Evolutionary conservation across 129 eudicot species (phyloP), one percentile per base, ranked within the genome.

Genomic region (Helichrysum umbraculigerum): DNA sequence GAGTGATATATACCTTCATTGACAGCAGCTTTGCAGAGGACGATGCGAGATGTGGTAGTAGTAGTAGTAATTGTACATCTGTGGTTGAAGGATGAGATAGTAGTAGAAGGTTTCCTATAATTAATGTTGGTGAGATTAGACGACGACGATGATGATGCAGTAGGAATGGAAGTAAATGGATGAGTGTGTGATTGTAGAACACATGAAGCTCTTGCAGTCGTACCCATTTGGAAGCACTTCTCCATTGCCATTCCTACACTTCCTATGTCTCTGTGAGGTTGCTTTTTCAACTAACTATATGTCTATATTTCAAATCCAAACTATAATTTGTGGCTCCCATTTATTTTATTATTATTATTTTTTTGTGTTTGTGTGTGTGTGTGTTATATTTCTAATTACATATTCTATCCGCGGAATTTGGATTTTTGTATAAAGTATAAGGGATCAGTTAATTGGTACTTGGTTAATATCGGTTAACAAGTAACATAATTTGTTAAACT

Each of bases 11-110:
- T 33, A 65, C 90, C 90, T 83, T 81, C 66, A 75, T 74, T 73
- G 8, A 70, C 85, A 16, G 87, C 34, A 58, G 87, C 80, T 56
- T 86, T 83, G 74, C 90, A 86, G 54, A 47, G n/a, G 19, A 78
- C 81, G 77, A 81, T 25, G 76, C 81, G 72, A 17, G 70, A n/a
- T 25, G 54, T 12, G 6, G 54, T 12, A 12, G 54, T 47, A 47
- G 54, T 14, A 47, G n/a, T 44, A 8, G 47, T 41, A 8, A 2
- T 41, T 1, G 47, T 8, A 47, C 1, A 4, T 14, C 68, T 51
- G 21, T 30, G 52, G 69, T 77, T 84, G 79, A 78, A 47, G 54
- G 54, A 47, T 12, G 54, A 0, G 17, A 14, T 47, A 14, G 54
- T 47, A 14, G 54, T 47, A 47, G 17, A 47, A 11, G 54, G 54